Evolutionary conservation across 2,329 filamentous ascomycete species (phyloP).

Genomic region (Herpotrichia juniperi): DNA sequence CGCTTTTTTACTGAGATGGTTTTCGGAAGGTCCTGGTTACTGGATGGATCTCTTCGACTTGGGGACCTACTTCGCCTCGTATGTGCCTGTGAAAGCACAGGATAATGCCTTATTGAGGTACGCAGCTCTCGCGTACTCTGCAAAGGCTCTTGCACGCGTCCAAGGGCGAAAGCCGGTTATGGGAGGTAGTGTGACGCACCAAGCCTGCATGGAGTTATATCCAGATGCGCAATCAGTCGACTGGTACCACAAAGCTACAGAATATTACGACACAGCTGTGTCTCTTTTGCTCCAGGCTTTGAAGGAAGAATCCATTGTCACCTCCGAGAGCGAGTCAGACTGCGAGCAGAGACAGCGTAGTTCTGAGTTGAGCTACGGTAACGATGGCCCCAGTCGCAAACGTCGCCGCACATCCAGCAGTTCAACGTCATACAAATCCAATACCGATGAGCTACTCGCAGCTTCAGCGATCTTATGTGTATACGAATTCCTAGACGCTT

Average conservation of each 20-base stretch:
- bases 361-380: constrained; percentile 12
- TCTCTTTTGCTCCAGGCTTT: constrained; percentile 52
- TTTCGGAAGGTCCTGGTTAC: constrained; percentile 64
- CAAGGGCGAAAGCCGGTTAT: constrained; percentile 58
- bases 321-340: constrained; percentile 35
- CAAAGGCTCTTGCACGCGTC: constrained; percentile 65
- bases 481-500: constrained; percentile 72
- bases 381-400: constrained; percentile 33
- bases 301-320: constrained; percentile 37
- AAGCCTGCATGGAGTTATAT: constrained; percentile 60
- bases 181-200: constrained; percentile 54
- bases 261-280: constrained; percentile 65
- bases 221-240: constrained; percentile 56
- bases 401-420: constrained; percentile 52
- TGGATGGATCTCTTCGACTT: constrained; percentile 66
- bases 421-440: constrained; percentile 45
- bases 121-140: constrained; percentile 66
- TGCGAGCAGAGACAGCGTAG: constrained; percentile 24
- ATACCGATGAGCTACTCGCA: constrained; percentile 66
- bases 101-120: constrained; percentile 58
- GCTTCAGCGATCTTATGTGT: constrained; percentile 71
- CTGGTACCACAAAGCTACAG: constrained; percentile 65
- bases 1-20: constrained; percentile 65
- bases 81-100: constrained; percentile 63
- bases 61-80: constrained; percentile 64